Evolutionary conservation across 192 early-diverging fungal genomes (phyloP), one percentile per base, ranked within the genome.

Genomic region (Umbelopsis vinacea): DNA sequence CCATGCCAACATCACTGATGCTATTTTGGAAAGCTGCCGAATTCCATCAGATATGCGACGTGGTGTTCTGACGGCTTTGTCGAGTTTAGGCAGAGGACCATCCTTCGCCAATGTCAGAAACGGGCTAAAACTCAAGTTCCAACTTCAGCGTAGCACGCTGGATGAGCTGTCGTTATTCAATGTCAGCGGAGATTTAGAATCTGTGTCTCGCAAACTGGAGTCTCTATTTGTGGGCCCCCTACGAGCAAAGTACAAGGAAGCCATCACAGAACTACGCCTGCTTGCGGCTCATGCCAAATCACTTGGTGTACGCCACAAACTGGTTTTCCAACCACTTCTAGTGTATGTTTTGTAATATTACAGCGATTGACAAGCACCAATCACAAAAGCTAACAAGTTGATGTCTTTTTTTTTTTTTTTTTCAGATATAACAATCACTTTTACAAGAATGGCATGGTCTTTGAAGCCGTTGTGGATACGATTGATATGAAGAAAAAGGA

Each of bases 1-100:
- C 79, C 92, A 96, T 75, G 83, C 88, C 67, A 69, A 70, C 35
- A 79, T 97, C 4, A 84, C 94, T 2, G 89, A 94, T 43, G 84
- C 86, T 7, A 85, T 95, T n/a, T 80, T 97, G 37, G 90, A 93
- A 29, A 85, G 73, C 53, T 90, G 90, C 57, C 80, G 89, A 17
- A 83, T 97, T 40, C 85, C 91, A 21, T 77, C 80, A 60, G 87
- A 88, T 22, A 72, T 84, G 22, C 83, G 86, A 14, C 72, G 81
- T 45, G 77, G 83, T 71, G 89, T 90, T 46, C 82, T 83, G 71
- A 76, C 85, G 33, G 52, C 87, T 70, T 71, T 92, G 46, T 84
- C 87, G 21, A 84, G 86, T 79, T 83, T 95, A 23, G 86, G 86
- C 19, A 74, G 90, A 17, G 72, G 60, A 3, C 50, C 79, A 43